These are phyloP conservation scores for Fusarium sp. DNA, from an alignment of 2,329 filamentous ascomycete species.

Conservation along the genomic window DNA sequence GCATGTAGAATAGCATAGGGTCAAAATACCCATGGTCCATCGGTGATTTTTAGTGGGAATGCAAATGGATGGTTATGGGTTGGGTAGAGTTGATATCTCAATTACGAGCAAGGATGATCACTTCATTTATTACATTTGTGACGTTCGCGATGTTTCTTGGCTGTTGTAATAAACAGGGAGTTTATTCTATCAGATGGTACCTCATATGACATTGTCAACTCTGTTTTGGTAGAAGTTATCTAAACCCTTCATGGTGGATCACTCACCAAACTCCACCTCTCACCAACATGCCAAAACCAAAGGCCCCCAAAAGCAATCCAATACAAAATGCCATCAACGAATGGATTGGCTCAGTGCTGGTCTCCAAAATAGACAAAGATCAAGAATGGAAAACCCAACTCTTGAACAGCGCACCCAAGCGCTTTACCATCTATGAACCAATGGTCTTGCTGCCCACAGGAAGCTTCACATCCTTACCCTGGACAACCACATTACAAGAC, in stretches of 20 bases:
- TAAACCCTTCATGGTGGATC: neutral
- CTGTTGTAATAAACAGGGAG: neutral
- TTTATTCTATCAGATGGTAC: neutral
- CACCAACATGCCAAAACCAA: constrained; percentile 43
- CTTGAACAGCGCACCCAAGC: constrained; percentile 58
- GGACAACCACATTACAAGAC: constrained; percentile 50
- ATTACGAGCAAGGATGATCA: constrained; percentile 18
- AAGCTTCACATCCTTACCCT: constrained; percentile 59
- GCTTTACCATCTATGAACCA: constrained; percentile 69
- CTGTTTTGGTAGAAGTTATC: neutral
- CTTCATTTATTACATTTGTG: neutral
- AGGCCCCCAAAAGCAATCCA: constrained; percentile 39
- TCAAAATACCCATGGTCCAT: constrained; percentile 54
- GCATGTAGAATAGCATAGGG: constrained; percentile 55
- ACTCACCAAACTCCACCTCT: constrained; percentile 5
- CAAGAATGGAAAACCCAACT: constrained; percentile 44
- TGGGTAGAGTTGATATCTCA: constrained; percentile 42
- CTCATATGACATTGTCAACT: neutral
- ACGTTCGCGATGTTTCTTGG: neutral
- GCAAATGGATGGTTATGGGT: constrained; percentile 32
- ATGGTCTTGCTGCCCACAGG: constrained; percentile 69
- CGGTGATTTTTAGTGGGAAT: constrained; percentile 45
- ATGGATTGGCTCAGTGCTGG: constrained; percentile 42
- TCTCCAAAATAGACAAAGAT: neutral
- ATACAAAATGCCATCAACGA: constrained; percentile 46